Percentiles rank a stretch among this genome's conserved stretches.
These are phyloP conservation scores for Rhododendron williamsianum DNA, from an alignment of 148 eudicot species.

Conservation along the genomic window DNA sequence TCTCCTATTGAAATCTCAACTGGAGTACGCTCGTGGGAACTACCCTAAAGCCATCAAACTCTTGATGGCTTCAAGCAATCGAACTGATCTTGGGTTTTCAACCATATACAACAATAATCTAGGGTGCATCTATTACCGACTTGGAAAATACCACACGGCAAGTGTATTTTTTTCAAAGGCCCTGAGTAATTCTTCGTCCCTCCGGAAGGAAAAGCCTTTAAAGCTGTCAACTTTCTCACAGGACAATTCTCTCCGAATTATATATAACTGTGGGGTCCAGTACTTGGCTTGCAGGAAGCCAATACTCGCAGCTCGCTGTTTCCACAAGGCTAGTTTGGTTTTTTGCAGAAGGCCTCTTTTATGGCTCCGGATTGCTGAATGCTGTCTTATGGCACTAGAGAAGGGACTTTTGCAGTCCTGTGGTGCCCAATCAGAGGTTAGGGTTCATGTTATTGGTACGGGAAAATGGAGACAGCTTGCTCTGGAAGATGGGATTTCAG, in stretches of 20 bases:
- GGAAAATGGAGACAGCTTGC: conserved; percentile 89
- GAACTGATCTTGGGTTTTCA: conserved; percentile 53
- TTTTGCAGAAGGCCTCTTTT: conserved; percentile 67
- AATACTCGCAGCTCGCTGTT: conserved; percentile 70
- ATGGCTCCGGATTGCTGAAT: conserved; percentile 89
- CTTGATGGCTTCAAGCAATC: conserved; percentile 72
- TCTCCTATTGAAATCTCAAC: conserved; percentile 83
- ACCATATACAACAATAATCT: conserved; percentile 71
- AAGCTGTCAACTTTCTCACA: conserved; percentile 57
- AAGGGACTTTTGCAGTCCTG: conserved; percentile 45
- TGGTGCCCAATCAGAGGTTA: conserved; percentile 30
- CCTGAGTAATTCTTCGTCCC: conserved; percentile 43
- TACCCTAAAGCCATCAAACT: conserved; percentile 80
- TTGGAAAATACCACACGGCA: conserved; percentile 68
- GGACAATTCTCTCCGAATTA: conserved; percentile 68
- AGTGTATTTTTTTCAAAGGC: conserved; percentile 75
- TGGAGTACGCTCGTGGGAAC: conserved; percentile 86
- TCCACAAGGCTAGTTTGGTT: conserved; percentile 57
- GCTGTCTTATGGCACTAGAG: conserved; percentile 71
- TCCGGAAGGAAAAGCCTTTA: conserved; percentile 66
- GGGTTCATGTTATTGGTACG: conserved; percentile 61
- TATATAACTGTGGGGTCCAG: conserved; percentile 81
- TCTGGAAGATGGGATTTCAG: conserved; percentile 30
- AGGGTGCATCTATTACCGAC: conserved; percentile 81
- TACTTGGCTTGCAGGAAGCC: conserved; percentile 86